Conservation (phyloP, 2,329 filamentous ascomycete genomes). For the Paradendryphiella salina region DNA sequence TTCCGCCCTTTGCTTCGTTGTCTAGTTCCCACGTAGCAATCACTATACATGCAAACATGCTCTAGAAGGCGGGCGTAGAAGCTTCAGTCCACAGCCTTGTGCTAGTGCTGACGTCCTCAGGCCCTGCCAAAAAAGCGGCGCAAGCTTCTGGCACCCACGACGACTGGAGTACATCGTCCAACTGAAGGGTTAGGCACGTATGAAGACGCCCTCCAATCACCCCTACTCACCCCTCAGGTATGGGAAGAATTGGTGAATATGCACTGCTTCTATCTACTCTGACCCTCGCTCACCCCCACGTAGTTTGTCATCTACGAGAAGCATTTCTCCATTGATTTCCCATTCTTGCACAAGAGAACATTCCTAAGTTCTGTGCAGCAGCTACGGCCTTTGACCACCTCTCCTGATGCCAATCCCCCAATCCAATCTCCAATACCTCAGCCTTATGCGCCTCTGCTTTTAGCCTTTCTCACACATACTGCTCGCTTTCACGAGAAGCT, state of each 20-base stretch:
- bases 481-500: slow-evolving; percentile 66
- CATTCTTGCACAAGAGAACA: slow-evolving; percentile 69
- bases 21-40: background rate
- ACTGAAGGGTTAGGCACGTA: slow-evolving; percentile 50
- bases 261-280: background rate
- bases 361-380: slow-evolving; percentile 52
- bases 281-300: slow-evolving; percentile 10
- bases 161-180: slow-evolving; percentile 30
- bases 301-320: slow-evolving; percentile 69
- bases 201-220: slow-evolving; percentile 64
- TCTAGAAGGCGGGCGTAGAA: too few species aligned
- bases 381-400: slow-evolving; percentile 39
- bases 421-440: slow-evolving; percentile 45
- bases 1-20: background rate
- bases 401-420: slow-evolving; percentile 15
- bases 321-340: slow-evolving; percentile 72
- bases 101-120: slow-evolving; percentile 12
- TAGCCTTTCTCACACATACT: slow-evolving; percentile 70
- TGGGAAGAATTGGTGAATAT: slow-evolving; percentile 64
- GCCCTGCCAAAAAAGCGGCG: slow-evolving; percentile 34
- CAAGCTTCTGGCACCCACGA: slow-evolving; percentile 45
- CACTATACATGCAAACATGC: too few species aligned
- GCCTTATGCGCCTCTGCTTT: slow-evolving; percentile 60
- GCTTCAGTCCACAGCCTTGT: background rate
- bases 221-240: slow-evolving; percentile 64